These are phyloP conservation scores for Termitomyces sp. DNA, from an alignment of 768 basidiomycete species.

Conservation along the genomic window DNA sequence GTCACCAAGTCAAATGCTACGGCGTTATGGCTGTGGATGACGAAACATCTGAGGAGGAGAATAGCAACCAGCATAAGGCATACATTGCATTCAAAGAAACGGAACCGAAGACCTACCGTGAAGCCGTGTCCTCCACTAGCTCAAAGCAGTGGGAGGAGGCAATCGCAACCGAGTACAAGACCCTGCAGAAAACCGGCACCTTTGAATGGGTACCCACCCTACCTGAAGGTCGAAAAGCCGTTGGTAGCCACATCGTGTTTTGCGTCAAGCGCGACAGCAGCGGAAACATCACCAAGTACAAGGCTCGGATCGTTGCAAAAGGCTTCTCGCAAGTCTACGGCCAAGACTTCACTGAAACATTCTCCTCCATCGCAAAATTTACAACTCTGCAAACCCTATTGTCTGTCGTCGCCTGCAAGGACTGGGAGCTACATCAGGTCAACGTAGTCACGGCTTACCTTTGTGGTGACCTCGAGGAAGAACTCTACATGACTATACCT, in stretches of 20 bases:
- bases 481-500: neutral
- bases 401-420: neutral
- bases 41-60: too few relatives aligned
- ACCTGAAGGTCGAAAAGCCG: neutral
- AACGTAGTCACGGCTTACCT: neutral
- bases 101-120: neutral
- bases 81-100: neutral
- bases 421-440: slow-evolving; percentile 1
- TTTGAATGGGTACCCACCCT: neutral
- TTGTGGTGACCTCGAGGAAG: neutral
- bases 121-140: too few relatives aligned
- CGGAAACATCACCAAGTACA: neutral
- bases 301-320: neutral
- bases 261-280: neutral
- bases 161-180: slow-evolving; percentile 7
- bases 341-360: too few relatives aligned
- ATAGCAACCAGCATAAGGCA: neutral
- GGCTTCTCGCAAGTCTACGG: too few relatives aligned
- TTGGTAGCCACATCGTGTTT: neutral
- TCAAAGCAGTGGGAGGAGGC: neutral
- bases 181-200: slow-evolving; percentile 2
- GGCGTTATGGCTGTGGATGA: too few relatives aligned
- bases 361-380: too few relatives aligned
- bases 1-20: too few relatives aligned
- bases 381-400: neutral